Evolutionary conservation across 2,329 filamentous ascomycete genomes (phyloP), one percentile per base, ranked within the genome.

Genomic region (Botrytis sinoallii): DNA sequence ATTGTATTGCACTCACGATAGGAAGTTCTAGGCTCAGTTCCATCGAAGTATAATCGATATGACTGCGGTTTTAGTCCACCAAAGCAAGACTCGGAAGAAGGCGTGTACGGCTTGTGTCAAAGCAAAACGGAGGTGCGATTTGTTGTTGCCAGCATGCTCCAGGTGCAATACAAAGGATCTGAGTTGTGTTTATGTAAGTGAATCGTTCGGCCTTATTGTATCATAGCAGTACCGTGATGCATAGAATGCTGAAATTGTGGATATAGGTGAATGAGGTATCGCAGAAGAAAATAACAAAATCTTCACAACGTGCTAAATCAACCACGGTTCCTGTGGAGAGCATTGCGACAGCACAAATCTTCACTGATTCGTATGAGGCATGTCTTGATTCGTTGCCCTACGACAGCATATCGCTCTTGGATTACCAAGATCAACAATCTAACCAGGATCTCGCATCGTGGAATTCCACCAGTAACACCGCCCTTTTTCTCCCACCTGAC

Each of bases 41-140:
- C 14, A 29, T 32, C n/a, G 8, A 72, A 42, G 32, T n/a, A 48
- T 20, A 42, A 35, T 25, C 10, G 9, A 20, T 20, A 40, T 40
- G 44, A 42, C 22, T 60, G 59, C 46, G 6, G 44, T 48, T 20
- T 66, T 48, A 22, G 69, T 74, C 25, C 55, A 72, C 44, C 61
- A 66, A 20, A 74, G 73, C 55, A 66, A 35, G 20, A 74, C 69
- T 55, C 61, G 73, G 35, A 55, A 74, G 35, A 79, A 79, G 69
- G 71, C 78, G 16, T 79, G 78, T 69, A 46, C 57, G 3, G 72
- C 60, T 12, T 79, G 78, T 46, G 76, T 78, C 22, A 77, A 77
- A 61, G 74, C 76, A 4, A 79, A 79, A 74, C 55, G 77, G 64
- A 75, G 77, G 74, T 79, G 78, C 48, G 77, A 79, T 68, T 74